Percentiles rank a stretch among this genome's conserved stretches.
phyloP scores from a whole-genome alignment of 495 filamentous ascomycete species.

The Penicillium verhagenii region DNA sequence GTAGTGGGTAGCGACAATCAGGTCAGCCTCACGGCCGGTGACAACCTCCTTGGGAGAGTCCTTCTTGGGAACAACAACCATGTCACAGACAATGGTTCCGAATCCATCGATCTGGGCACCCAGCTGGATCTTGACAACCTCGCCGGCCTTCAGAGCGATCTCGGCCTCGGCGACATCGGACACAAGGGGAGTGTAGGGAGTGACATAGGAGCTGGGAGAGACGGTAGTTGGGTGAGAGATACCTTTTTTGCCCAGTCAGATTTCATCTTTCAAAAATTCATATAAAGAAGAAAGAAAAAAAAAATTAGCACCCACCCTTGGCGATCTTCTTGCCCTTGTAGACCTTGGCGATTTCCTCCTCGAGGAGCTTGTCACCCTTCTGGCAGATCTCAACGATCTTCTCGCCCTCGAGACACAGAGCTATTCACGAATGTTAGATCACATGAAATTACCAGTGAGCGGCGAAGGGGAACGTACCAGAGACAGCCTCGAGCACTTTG shows the following conservation, averaged over 20 bases:
- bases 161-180: conserved; percentile 82
- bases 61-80: conserved; percentile 66
- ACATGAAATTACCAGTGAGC: not conserved
- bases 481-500: conserved; percentile 85
- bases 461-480: conserved; percentile 42
- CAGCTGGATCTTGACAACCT: conserved; percentile 92
- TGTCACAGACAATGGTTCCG: conserved; percentile 94
- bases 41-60: conserved; percentile 57
- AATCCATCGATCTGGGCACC: conserved; percentile 98
- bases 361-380: conserved; percentile 90
- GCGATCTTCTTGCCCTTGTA: conserved; percentile 96
- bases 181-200: conserved; percentile 89
- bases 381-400: conserved; percentile 93
- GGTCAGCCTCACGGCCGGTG: conserved; percentile 74
- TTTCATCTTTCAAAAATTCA: not conserved
- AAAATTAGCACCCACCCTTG: conserved; percentile 63
- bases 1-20: conserved; percentile 88
- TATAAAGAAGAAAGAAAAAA: not conserved
- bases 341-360: conserved; percentile 90
- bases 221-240: conserved; percentile 93
- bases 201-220: conserved; percentile 91
- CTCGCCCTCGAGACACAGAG: conserved; percentile 76
- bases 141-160: conserved; percentile 72
- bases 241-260: conserved; percentile 47
- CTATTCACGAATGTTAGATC: conserved; percentile 42